Base-by-base conservation (phyloP, 2,329 filamentous ascomycete genomes). In the Phialophora chinensis region DNA sequence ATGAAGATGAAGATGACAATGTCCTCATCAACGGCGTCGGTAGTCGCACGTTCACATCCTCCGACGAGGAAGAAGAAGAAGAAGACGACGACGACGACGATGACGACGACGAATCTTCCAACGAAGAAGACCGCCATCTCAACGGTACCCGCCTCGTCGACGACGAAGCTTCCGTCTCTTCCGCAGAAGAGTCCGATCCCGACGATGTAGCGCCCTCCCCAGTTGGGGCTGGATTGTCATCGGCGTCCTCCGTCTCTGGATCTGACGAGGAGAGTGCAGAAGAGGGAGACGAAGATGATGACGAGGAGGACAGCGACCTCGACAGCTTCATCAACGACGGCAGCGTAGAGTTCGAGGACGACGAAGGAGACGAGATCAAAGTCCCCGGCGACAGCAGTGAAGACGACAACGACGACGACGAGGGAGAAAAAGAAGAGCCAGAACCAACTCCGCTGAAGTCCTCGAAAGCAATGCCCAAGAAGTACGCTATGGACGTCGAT, bases 31-130 rank as follows among this genome's bases (percentile, higher is more conserved):
- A 82, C 42, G 79, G 78, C 20, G 63, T 44, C 10, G 80, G 81
- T 14, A 77, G 31, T 31, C 31, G 31, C 31, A 31, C 31, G 7
- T 10, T 7, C 7, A 31, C 77, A 14, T 78, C 78, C 14, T 84
- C 85, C 65, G 84, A 85, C 38, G 82, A 85, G 4, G 84, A 87
- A 3, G 85, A 87, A 17, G 88, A 88, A 20, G 12, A 44, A 17
- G 38, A 44, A 5, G 38, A 44, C 1, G 38, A 44, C 23, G 23
- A 25, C 23, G 87, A 75, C 14, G 38, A 38, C 4, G 35, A 14
- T 2, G 12, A 44, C 38, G 38, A 44, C 14, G 38, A 44, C 1
- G 38, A 44, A 7, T n/a, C 23, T 17, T 31, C 29, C 5, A 29
- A 55, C 12, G 53, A 69, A 14, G 58, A 66, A 23, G 61, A 60